Conservation (phyloP, 331 rosid species). For the Stylosanthes scabra region DNA sequence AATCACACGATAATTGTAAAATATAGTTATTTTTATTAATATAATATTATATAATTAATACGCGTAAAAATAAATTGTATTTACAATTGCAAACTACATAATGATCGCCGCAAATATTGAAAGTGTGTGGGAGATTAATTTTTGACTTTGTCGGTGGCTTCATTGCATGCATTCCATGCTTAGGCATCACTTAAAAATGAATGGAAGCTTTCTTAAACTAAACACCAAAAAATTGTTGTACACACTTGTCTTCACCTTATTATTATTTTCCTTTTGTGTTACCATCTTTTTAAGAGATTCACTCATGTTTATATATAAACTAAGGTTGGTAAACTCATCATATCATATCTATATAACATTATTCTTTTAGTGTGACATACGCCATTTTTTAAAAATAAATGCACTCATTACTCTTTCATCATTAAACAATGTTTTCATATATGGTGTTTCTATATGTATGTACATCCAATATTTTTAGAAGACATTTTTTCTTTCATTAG, state of each 20-base stretch:
- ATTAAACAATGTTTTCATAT: neutral
- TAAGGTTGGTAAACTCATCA: no score
- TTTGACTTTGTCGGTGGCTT: constrained; percentile 31
- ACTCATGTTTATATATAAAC: no score
- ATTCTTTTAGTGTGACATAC: neutral
- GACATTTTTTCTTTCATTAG: neutral
- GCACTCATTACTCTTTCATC: neutral
- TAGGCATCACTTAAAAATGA: constrained; percentile 25
- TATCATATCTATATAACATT: no score
- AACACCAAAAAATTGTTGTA: neutral
- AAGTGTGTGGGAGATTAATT: neutral
- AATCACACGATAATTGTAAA: no score
- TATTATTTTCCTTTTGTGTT: neutral
- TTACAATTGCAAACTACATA: neutral
- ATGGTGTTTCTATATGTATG: neutral
- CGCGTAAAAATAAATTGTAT: neutral
- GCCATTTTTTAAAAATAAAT: neutral
- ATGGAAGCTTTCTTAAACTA: constrained; percentile 11
- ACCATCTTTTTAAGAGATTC: neutral
- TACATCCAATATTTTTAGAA: neutral
- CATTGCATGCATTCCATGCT: constrained; percentile 8
- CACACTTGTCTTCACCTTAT: neutral
- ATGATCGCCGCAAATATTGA: constrained; percentile 31
- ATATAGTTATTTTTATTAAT: no score
- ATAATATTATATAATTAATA: neutral